Conservation (phyloP, 106 monocot genomes). For the Xerophyta viscosa region DNA sequence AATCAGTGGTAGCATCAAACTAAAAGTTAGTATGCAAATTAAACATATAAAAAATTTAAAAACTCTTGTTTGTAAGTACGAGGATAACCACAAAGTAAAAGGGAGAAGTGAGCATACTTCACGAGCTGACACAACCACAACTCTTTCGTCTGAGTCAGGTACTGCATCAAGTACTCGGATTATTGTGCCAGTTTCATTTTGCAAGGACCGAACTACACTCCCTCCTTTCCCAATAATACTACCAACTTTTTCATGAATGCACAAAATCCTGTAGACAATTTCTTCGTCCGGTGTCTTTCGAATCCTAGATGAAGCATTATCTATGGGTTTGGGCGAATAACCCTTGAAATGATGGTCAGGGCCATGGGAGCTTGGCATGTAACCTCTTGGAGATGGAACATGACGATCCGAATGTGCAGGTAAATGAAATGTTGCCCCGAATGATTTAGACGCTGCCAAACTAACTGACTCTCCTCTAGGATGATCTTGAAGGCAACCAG, state of each 20-base stretch:
- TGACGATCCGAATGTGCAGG: slow-evolving; percentile 22
- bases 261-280: slow-evolving; percentile 62
- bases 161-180: slow-evolving; percentile 52
- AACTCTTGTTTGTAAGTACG: too few species aligned
- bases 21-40: too few species aligned
- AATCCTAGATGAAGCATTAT: slow-evolving; percentile 14
- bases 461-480: slow-evolving; percentile 33
- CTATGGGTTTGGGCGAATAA: slow-evolving; percentile 21
- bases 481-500: slow-evolving; percentile 57
- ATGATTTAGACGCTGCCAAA: slow-evolving; percentile 22
- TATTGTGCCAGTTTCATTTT: slow-evolving; percentile 70
- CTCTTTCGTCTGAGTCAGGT: slow-evolving; percentile 66
- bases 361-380: slow-evolving; percentile 18
- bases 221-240: slow-evolving; percentile 76
- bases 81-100: background rate
- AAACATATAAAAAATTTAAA: too few species aligned
- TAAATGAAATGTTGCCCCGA: slow-evolving; percentile 26
- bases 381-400: slow-evolving; percentile 34
- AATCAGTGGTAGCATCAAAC: too few species aligned
- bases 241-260: slow-evolving; percentile 60
- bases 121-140: slow-evolving; percentile 59
- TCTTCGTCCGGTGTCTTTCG: slow-evolving; percentile 53
- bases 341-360: slow-evolving; percentile 38
- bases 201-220: slow-evolving; percentile 39
- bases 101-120: slow-evolving; percentile 30